Percentiles rank a stretch among this genome's conserved stretches.
These are phyloP conservation scores for Anthostomella pinea DNA, from an alignment of 2,329 filamentous ascomycete species.

Conservation along the genomic window DNA sequence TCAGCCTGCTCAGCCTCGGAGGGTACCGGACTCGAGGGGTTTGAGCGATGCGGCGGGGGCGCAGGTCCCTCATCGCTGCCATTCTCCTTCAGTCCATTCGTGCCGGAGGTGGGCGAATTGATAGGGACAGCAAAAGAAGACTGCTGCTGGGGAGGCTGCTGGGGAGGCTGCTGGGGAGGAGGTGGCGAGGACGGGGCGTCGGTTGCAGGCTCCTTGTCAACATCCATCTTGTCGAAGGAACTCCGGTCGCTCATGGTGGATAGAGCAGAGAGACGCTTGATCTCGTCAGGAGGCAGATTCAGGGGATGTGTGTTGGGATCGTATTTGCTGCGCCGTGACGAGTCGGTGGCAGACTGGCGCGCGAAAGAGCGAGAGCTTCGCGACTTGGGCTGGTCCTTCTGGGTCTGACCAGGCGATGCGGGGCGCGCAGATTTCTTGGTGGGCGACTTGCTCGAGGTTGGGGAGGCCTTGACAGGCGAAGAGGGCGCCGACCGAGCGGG, in stretches of 20 bases:
- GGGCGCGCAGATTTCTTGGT: constrained; percentile 28
- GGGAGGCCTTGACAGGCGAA: constrained; percentile 25
- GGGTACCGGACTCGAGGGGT: constrained; percentile 56
- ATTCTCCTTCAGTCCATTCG: constrained; percentile 43
- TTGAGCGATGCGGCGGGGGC: constrained; percentile 70
- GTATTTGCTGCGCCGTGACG: constrained; percentile 50
- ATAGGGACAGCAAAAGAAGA: constrained; percentile 47
- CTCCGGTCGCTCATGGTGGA: constrained; percentile 59
- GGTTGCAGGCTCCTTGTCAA: constrained; percentile 63
- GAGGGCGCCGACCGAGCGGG: constrained; percentile 25
- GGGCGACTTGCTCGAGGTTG: constrained; percentile 19
- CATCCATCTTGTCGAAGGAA: constrained; percentile 63
- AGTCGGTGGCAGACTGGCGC: constrained; percentile 49
- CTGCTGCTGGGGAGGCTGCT: too few relatives aligned
- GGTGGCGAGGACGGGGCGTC: constrained; percentile 52
- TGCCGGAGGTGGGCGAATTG: constrained; percentile 39
- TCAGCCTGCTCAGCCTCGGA: constrained; percentile 73
- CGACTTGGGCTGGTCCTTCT: constrained; percentile 35
- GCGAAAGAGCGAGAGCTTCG: constrained; percentile 44
- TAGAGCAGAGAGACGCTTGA: constrained; percentile 70
- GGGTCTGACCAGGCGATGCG: constrained; percentile 25
- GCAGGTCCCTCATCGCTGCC: constrained; percentile 51
- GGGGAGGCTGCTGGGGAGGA: too few relatives aligned
- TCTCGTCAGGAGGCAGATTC: constrained; percentile 86
- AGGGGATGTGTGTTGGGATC: constrained; percentile 79